Conservation (phyloP, 768 basidiomycete species). For the Chalciporus piperatus region DNA sequence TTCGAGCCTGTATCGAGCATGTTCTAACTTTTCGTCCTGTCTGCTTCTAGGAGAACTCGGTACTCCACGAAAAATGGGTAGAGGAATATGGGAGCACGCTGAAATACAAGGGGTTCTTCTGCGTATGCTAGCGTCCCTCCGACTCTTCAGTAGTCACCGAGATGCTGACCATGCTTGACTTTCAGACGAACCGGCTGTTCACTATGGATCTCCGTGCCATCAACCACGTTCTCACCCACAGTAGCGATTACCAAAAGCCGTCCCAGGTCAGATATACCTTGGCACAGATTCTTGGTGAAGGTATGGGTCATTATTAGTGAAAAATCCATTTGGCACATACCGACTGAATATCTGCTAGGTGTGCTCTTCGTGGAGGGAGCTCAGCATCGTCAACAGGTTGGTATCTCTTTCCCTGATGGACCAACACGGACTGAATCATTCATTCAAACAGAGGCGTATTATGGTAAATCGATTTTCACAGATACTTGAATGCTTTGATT, state of each 20-base stretch:
- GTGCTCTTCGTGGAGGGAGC: slow-evolving; percentile 44
- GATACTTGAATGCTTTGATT: neutral
- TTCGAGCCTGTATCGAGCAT: neutral
- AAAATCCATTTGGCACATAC: neutral
- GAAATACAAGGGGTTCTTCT: slow-evolving; percentile 38
- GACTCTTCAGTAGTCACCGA: neutral
- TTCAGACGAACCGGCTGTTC: slow-evolving; percentile 36
- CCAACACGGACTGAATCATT: neutral
- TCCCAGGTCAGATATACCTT: slow-evolving; percentile 37
- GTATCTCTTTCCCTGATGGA: neutral
- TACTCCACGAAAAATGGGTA: neutral
- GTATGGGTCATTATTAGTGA: slow-evolving; percentile 8
- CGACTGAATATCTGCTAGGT: slow-evolving; percentile 31
- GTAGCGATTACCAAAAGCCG: slow-evolving; percentile 55
- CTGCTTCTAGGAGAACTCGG: neutral
- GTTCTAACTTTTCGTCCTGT: neutral
- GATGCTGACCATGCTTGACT: neutral
- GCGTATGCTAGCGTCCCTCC: slow-evolving; percentile 31
- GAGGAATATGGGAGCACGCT: neutral
- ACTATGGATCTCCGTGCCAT: slow-evolving; percentile 63
- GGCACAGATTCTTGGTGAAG: slow-evolving; percentile 40
- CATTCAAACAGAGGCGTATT: slow-evolving; percentile 18
- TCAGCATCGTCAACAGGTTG: slow-evolving; percentile 40
- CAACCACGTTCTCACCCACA: slow-evolving; percentile 60
- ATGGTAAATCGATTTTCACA: slow-evolving; percentile 21